Base-by-base conservation (phyloP, 148 eudicot species). In the Fagopyrum homotropicum region DNA sequence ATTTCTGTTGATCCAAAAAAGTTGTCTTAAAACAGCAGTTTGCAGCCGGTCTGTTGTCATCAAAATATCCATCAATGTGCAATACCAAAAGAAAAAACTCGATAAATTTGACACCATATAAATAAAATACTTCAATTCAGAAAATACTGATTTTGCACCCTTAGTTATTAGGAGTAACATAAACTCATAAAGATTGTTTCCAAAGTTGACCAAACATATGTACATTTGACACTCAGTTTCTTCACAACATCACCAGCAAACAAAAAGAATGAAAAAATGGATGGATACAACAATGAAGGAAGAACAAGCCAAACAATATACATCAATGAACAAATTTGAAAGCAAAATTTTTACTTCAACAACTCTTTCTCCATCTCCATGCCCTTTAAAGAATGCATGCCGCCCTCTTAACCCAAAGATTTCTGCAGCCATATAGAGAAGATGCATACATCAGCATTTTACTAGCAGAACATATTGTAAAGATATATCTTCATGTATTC, bases 241-340 rank as follows among this genome's bases (percentile, higher is more conserved):
- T 63, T 63, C 69, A 63, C 50, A 72, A 50, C 44, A 72, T 46
- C 44, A 26, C 75, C 43, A 51, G n/a, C 54, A 51, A 46, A 77
- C 64, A 56, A 70, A 84, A 84, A 81, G 76, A 81, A 84, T 79
- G 76, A 81, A 84, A 81, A 79, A 81, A 81, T 59, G 72, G 80
- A 69, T 76, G 35, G 73, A 78, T 81, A 81, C 76, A 76, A 44
- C 69, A 43, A 66, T 83, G 43, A 12, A 74, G 56, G 47, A 77
- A 73, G 74, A 60, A n/a, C 9, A 66, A 57, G 45, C 4, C 49
- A 8, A 30, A 79, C 69, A 74, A 70, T 66, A 64, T 84, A 81
- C 80, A 78, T 12, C 78, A 79, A 76, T 45, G 9, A 83, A 73
- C 66, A 51, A 63, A 80, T 45, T 54, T 16, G 56, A 46, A 74